Base-by-base conservation (phyloP, 1,284 basidiomycete species). In the Lentinus polychrous region DNA sequence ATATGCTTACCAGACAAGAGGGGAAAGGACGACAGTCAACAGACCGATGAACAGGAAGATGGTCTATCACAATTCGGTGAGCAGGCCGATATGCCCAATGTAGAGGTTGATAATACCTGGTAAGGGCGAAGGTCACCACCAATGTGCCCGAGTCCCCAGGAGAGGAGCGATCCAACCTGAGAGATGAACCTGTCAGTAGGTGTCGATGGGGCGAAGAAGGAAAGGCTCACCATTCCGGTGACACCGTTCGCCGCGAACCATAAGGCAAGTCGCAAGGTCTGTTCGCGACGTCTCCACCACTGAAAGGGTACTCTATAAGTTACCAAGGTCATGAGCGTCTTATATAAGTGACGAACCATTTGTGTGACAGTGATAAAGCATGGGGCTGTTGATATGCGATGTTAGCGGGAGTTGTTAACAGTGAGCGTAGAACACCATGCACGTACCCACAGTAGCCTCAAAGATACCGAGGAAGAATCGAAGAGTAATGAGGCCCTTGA, bases 1-100 rank as follows among this genome's bases (percentile, higher is more conserved):
- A 12, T 6, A 34, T n/a, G 66, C 65, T 33, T 55, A 75, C 67
- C 64, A 67, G 15, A 77, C 67, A 45, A 76, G 51, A 0, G 73
- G 74, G 14, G 69, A 71, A 31, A 63, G 61, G n/a, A 63, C 66
- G 17, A 74, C 55, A 6, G 74, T 72, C 39, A 76, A 54, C 8
- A 66, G 58, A 27, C 75, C 76, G 49, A 75, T 72, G 61, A 76
- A 75, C 32, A 76, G 57, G 59, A 75, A 77, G 48, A 76, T 75
- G 14, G 64, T 68, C 65, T 74, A 57, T 23, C 36, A 24, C 17
- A n/a, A 27, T 27, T 27, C 27, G 27, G 27, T 27, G 27, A n/a
- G n/a, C n/a, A n/a, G n/a, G n/a, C n/a, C n/a, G n/a, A n/a, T 22
- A 40, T 24, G 40, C 24, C n/a, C 18, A 27, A 43, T 45, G 45